Base-by-base conservation (phyloP, 257 asterid genomes). In the Lithospermum erythrorhizon region DNA sequence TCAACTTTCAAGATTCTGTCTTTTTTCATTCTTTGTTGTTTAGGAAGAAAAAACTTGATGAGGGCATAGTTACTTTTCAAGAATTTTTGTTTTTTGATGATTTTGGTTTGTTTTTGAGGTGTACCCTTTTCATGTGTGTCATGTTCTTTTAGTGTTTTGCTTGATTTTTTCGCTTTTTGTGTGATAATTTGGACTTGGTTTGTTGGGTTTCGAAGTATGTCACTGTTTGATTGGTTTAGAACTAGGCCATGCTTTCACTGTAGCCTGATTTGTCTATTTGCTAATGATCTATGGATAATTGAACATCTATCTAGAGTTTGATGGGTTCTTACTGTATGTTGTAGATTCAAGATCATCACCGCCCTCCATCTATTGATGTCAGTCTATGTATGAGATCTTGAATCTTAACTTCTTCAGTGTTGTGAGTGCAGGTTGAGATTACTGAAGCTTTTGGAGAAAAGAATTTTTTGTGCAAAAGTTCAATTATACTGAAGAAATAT, bases 401-500 rank as follows among this genome's bases (percentile, higher is more conserved):
- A 55, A 55, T 20, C 8, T 22, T 55, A 62, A 15, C 29, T 22
- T 22, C 21, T 21, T 9, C 52, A 24, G 52, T 27, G n/a, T 8
- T 25, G 7, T 2, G 20, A 29, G 52, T 29, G 22, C 41, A 63
- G 58, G 29, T 59, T 41, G 18, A 24, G 30, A 22, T 7, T 23
- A 56, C 19, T 24, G 37, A 56, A 24, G 16, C 8, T 16, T 27
- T 56, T 13, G 30, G 49, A 41, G 49, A 11, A 41, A 41, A 14
- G 49, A 41, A 11, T 41, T 41, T 8, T 17, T 41, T 13, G 49
- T 41, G 11, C 18, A 2, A 18, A 11, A 56, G 35, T 24, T 56
- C 4, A 11, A 56, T 22, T 22, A 22, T n/a, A 35, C 68, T 59
- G 47, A 16, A 27, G 30, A 57, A 76, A 45, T 71, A 93, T 89